Conservation (phyloP, 1,284 basidiomycete genomes). For the Kalmanozyma brasiliensis region DNA sequence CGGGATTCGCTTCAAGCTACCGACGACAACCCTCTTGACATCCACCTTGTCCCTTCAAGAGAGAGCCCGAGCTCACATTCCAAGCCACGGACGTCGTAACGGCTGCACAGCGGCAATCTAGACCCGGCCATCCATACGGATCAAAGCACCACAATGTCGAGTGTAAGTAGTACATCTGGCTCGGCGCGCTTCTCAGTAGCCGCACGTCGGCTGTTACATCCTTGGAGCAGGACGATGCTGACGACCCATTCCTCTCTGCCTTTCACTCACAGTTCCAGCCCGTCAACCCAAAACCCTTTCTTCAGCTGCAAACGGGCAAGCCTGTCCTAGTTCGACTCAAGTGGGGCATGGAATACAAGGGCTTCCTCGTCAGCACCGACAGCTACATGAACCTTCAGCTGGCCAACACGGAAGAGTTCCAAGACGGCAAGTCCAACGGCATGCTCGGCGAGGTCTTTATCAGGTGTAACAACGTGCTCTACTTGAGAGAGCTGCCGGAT, state of each 20-base stretch:
- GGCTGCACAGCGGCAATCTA: too few species aligned
- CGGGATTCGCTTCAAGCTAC: too few species aligned
- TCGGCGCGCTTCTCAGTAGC: too few species aligned
- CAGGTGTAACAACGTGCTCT: conserved; percentile 72
- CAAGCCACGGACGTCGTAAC: too few species aligned
- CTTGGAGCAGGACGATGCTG: too few species aligned
- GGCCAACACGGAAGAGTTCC: conserved; percentile 97
- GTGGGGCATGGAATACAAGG: conserved; percentile 99
- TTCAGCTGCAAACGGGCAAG: conserved; percentile 98
- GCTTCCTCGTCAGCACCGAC: conserved; percentile 97
- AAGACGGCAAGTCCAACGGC: conserved; percentile 94
- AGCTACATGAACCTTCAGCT: conserved; percentile 99
- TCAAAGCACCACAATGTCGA: conserved; percentile 24
- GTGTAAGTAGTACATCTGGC: conserved; percentile 33
- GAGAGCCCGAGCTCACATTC: too few species aligned
- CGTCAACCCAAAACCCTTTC: conserved; percentile 98
- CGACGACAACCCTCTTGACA: too few species aligned
- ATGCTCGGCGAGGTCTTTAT: conserved; percentile 98
- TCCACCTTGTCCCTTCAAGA: too few species aligned
- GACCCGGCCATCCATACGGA: too few species aligned
- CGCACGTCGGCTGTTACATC: too few species aligned
- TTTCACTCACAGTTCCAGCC: conserved; percentile 76
- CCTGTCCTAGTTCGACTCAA: conserved; percentile 93
- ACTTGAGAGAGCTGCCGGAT: conserved; percentile 60
- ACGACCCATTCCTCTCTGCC: not conserved